Base-by-base conservation (phyloP, 768 basidiomycete species). In the Panaeolus papilionaceus region DNA sequence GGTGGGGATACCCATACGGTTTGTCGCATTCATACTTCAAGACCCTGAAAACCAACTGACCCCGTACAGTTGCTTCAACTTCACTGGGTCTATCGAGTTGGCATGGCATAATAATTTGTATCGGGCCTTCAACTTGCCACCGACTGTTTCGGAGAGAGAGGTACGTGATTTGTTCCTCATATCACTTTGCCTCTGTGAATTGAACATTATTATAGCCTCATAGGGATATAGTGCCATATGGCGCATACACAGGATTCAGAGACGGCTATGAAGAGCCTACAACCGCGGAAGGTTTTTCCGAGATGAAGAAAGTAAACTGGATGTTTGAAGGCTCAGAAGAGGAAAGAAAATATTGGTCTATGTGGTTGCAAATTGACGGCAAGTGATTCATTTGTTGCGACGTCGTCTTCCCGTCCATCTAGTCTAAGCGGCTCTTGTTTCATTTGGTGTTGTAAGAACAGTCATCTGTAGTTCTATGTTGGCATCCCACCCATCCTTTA, bases 31-130 rank as follows among this genome's bases (percentile, higher is more conserved):
- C 4, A 16, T 64, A 39, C 10, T 65, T 45, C 61, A 26, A 47
- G 16, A 49, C 8, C 38, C 12, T 62, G 45, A 40, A 61, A 11
- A 7, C 16, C 20, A 18, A 23, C 20, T 61, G 54, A 44, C 12
- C 45, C 63, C 28, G 28, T 54, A 40, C 62, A 92, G 93, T 65
- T 93, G 93, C 74, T 87, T 96, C 75, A 70, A 85, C 33, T 97
- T 98, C 72, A 82, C 87, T 9, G 92, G 89, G 51, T 86, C 91
- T 9, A 71, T 88, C n/a, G 92, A 95, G 58, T 84, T 97, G 7
- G 94, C 94, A 2, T 93, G 90, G 90, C 97, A 98, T 77, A 98
- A 98, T 76, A 96, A 96, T 73, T 78, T 96, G 8, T 98, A 97
- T 75, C 88, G 96, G 38, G 89, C 94, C 42, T 93, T 82, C 70